Evolutionary conservation across 805 yeast species (phyloP), one percentile per base, ranked within the genome.

Genomic region (Pichia nanzhaoensis): DNA sequence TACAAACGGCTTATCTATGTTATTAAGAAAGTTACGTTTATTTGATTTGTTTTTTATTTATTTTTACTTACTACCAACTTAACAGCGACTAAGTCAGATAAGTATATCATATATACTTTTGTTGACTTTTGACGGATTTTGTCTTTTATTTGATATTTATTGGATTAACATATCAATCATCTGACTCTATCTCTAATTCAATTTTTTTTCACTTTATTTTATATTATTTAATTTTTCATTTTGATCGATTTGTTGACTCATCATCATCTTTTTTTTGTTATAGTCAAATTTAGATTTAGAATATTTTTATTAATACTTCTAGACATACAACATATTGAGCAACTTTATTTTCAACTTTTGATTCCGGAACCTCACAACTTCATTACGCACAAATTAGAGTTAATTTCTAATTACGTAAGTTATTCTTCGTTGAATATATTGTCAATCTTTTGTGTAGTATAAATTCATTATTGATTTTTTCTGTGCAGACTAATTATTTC

Each of bases 131-230:
- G 33, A 30, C 33, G 14, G 34, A 28, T 35, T 31, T 31, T 28
- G 45, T 42, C 41, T 24, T 13, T 37, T 17, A 30, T 33, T 39
- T 46, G 48, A 41, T 46, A 46, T 46, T 46, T 46, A 46, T 46
- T 46, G 39, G 37, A 32, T 46, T 46, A 46, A 46, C 37, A 46
- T 46, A 46, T 46, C 48, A 41, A 17, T 41, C 19, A 32, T 31
- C 30, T 31, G 35, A 30, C 34, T 39, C 27, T 39, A 39, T 30
- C 41, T 28, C 18, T n/a, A 18, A 17, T 28, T 38, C 27, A 27
- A 18, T 9, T 14, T 28, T 30, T 14, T 28, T 28, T 38, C 18
- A 24, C 10, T 30, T 34, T 42, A 42, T 28, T 27, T 19, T 3
- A 27, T 17, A 19, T 31, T 10, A 28, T 19, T 36, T 24, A 17